Evolutionary conservation across 1,139 yeast species (phyloP), one percentile per base, ranked within the genome.

Genomic region (Geotrichum carabidarum): DNA sequence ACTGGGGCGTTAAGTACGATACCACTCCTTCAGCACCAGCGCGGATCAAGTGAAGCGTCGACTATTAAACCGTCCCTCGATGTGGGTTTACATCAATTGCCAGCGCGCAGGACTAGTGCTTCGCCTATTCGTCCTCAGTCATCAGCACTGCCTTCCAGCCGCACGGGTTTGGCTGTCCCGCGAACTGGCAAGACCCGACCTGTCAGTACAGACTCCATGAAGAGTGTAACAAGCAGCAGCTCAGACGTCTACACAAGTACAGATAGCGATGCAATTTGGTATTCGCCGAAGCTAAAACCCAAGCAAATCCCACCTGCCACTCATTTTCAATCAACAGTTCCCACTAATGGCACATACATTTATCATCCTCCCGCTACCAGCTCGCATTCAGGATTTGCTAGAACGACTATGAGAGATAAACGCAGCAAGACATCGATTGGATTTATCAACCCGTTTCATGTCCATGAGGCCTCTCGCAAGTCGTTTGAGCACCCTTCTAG

Each of bases 11-110:
- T 55, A 17, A 43, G 37, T 36, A n/a, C 31, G 8, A 47, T 55
- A 17, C 58, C 58, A 1, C 32, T 55, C 17, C 38, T 55, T 17
- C 44, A 54, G 14, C 43, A 46, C 32, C 51, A 52, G 11, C 18
- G 44, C 11, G 17, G 51, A 11, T 30, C 43, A 9, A 42, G 51
- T 34, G 51, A 48, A 8, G 49, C 41, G 1, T 12, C 49, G 2
- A 8, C 38, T 2, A n/a, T 34, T 18, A 18, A 30, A 9, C 34
- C 42, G 14, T 37, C 47, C 17, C 22, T 32, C 22, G 14, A 14
- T 41, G 44, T 15, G 8, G 9, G 27, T n/a, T 9, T 15, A 15
- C 35, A 46, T 8, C 17, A 9, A 22, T 17, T 34, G 4, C 36
- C 42, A 11, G 35, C 7, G 11, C 48, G 44, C 22, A 14, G 27